Evolutionary conservation across 2,329 filamentous ascomycete genomes (phyloP), one percentile per base, ranked within the genome.

Genomic region (Pseudonectria foliicola): DNA sequence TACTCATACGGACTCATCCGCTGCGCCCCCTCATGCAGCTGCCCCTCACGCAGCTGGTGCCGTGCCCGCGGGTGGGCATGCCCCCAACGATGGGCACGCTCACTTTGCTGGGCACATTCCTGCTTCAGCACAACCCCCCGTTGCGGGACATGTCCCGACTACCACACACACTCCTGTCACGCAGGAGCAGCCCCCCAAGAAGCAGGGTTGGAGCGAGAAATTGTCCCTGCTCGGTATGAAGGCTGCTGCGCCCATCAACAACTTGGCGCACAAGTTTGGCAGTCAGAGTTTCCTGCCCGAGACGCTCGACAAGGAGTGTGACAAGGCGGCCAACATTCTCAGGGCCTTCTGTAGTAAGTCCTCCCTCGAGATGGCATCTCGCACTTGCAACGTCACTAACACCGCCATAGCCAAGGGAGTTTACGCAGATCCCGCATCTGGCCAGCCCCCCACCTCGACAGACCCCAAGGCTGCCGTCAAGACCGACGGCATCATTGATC

Each of bases 241-340:
- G 52, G 69, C 68, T 4, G 82, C 83, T 6, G 77, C 73, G 1
- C 86, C 87, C 3, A 80, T 94, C 53, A 94, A 94, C 56, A 78
- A 73, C 40, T 60, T 94, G 14, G 85, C 82, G 12, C 87, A 93
- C 62, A 87, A 82, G 61, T 68, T 94, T 25, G 87, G 87, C n/a
- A 63, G 63, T 31, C 87, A 94, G 60, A 82, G 85, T 14, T 94
- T 94, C 61, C 82, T 89, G 74, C 88, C 88, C 2, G 85, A 82
- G 35, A 81, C 82, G 2, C 68, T 95, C 45, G 88, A 94, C 55
- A 87, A 87, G 59, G 89, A 95, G 64, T 84, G 82, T 49, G 87
- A 95, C 61, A 95, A 95, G 66, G 86, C 87, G 1, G 87, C 88
- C 24, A 70, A 85, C 10, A 94, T 95, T 31, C 59, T 95, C 16